Evolutionary conservation across 2,329 filamentous ascomycete genomes (phyloP).

Genomic region (Xylaria sp.): DNA sequence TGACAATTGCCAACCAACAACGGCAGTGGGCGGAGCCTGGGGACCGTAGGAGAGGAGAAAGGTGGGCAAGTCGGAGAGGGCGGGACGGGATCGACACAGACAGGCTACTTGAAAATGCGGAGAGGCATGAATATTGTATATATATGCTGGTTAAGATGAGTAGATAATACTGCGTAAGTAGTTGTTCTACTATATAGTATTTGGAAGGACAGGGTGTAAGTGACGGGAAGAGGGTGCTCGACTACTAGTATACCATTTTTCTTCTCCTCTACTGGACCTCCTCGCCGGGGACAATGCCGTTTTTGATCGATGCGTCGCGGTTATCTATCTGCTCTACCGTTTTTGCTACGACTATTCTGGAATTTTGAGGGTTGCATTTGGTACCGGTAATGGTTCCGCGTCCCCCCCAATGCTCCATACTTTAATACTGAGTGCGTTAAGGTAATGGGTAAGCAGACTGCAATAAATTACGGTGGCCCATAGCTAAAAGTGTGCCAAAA

Average conservation of each 20-base stretch:
- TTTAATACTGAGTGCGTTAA: not conserved
- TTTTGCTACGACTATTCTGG: conserved; percentile 16
- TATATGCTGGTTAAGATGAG: not conserved
- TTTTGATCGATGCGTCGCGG: conserved; percentile 21
- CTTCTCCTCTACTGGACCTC: conserved; percentile 13
- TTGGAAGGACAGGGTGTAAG: not conserved
- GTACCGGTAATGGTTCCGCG: not conserved
- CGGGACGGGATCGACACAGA: conserved; percentile 4
- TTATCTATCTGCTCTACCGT: not conserved
- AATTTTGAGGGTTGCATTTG: conserved; percentile 6
- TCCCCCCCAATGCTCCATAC: conserved; percentile 1
- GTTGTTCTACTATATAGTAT: not conserved
- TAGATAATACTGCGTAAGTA: not conserved
- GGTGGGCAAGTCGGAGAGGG: conserved; percentile 8
- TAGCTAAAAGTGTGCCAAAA: no score
- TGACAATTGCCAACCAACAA: conserved; percentile 18
- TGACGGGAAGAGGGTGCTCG: not conserved
- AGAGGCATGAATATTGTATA: conserved; percentile 4
- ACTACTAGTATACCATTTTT: conserved; percentile 25
- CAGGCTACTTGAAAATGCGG: not conserved
- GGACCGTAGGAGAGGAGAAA: conserved; percentile 18
- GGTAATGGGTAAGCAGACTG: not conserved
- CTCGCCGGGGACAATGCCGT: conserved; percentile 17
- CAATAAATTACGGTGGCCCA: no score
- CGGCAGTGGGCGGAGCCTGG: conserved; percentile 25